Evolutionary conservation across 257 asterid species (phyloP).

Genomic region (Solanum verrucosum): DNA sequence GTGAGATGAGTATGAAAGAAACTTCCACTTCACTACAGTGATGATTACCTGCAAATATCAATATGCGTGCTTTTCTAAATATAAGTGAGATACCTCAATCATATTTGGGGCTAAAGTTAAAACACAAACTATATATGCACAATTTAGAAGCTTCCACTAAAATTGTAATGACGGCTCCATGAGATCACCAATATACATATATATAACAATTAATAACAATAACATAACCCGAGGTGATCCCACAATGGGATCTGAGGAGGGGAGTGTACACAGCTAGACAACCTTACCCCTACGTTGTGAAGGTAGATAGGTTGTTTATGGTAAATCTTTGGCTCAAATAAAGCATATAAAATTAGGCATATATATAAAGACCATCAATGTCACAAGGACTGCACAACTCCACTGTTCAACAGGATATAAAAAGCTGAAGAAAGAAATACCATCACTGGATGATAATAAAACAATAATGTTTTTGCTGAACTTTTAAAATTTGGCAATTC

Average conservation of each 20-base stretch:
- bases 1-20: background rate
- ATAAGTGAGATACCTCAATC: background rate
- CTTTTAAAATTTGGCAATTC: background rate
- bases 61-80: background rate
- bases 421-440: background rate
- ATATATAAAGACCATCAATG: background rate
- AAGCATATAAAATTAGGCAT: background rate
- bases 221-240: too few relatives aligned
- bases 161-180: background rate
- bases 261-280: too few relatives aligned
- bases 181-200: background rate
- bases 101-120: background rate
- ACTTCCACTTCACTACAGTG: background rate
- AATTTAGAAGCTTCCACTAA: background rate
- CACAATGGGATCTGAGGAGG: too few relatives aligned
- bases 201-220: too few relatives aligned
- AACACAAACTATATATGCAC: background rate
- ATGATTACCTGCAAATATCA: background rate
- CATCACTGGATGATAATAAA: background rate
- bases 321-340: background rate
- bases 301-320: background rate
- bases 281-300: background rate
- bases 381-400: background rate
- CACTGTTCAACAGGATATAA: background rate
- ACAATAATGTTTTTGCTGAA: background rate